These are phyloP conservation scores for Fusarium floridanum DNA, from an alignment of 2,329 filamentous ascomycete species.

Conservation along the genomic window DNA sequence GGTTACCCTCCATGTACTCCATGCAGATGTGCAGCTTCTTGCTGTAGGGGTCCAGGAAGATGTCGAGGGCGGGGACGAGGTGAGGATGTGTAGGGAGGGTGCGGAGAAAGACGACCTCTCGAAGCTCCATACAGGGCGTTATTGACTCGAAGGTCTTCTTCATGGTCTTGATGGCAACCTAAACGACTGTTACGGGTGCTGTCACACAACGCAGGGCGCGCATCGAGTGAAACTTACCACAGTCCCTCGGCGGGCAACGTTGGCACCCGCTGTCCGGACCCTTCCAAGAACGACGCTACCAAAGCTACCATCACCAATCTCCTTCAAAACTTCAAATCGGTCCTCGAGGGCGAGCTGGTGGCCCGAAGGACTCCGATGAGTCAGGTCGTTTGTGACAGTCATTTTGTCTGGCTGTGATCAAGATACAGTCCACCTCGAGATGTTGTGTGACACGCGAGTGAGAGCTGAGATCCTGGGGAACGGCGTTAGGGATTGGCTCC, in stretches of 20 bases:
- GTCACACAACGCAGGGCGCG: conserved; percentile 24
- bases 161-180: conserved; percentile 99
- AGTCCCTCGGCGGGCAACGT: conserved; percentile 88
- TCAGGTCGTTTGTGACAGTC: conserved; percentile 81
- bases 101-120: conserved; percentile 96
- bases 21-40: conserved; percentile 98
- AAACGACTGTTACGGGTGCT: conserved; percentile 31
- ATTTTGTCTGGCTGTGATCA: conserved; percentile 63
- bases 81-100: conserved; percentile 90
- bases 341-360: conserved; percentile 82
- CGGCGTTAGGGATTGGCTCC: conserved; percentile 38
- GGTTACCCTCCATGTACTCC: conserved; percentile 99
- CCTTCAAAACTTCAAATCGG: conserved; percentile 95
- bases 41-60: conserved; percentile 95
- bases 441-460: conserved; percentile 29
- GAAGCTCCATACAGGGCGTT: conserved; percentile 87
- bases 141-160: conserved; percentile 99
- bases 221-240: conserved; percentile 74
- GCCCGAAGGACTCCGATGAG: conserved; percentile 74
- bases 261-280: conserved; percentile 90
- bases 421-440: conserved; percentile 36
- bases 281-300: conserved; percentile 94
- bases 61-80: conserved; percentile 96
- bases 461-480: conserved; percentile 37
- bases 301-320: conserved; percentile 98